Base-by-base conservation (phyloP, 2,329 filamentous ascomycete genomes). In the Fusarium stilboides region DNA sequence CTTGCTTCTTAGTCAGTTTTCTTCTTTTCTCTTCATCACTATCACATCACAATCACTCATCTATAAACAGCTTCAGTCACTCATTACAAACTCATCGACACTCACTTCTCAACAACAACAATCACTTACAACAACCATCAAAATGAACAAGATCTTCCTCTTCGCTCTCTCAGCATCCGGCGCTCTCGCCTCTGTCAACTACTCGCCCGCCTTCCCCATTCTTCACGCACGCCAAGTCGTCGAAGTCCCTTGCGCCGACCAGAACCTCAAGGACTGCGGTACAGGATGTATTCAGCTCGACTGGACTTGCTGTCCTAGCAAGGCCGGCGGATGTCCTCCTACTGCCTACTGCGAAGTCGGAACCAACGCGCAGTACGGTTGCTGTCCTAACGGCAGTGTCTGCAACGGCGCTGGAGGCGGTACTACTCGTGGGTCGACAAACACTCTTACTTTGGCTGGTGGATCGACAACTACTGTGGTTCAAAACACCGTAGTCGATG, bases 231-330 rank as follows among this genome's bases (percentile, higher is more conserved):
- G 76, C 9, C 68, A 72, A 42, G 33, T 73, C 47, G 50, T 70
- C 36, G 33, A 65, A 37, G 60, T 75, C 5, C 60, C 73, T n/a
- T 77, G 74, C 65, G 17, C 46, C 19, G 69, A 74, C 4, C 62
- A 68, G 9, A 70, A 68, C 13, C 54, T 64, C 40, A 74, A 74
- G 52, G 69, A 69, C 24, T 79, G 77, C 51, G 77, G 77, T 28
- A 47, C 49, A n/a, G 74, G 65, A 60, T 79, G 77, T 52, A 76
- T 79, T 26, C 64, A 71, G 14, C 8, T 50, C 3, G 49, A 63
- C 6, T 76, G 75, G 65, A 77, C 72, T 7, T 79, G 77, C 70
- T 79, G 77, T 31, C 77, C 77, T 10, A 71, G 73, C 46, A 19
- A 57, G 5, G 39, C 53, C 3, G 75, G 77, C 10, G 77, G 77